Evolutionary conservation across 495 filamentous ascomycete genomes (phyloP), one percentile per base, ranked within the genome.

Genomic region (Talaromyces ruber): DNA sequence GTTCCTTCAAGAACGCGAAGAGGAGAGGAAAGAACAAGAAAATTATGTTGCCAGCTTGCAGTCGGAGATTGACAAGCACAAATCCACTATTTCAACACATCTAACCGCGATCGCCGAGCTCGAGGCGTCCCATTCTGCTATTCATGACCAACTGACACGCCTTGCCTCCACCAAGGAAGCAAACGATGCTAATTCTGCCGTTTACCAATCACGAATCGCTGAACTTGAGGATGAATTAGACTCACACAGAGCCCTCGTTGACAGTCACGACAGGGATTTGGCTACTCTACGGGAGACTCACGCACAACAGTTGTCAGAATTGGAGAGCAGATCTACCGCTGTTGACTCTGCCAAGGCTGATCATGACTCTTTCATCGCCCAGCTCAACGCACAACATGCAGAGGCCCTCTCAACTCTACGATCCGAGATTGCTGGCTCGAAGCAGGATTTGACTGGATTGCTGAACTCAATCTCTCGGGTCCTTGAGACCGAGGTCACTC

Each of bases 51-150:
- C 82, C 30, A 75, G 78, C 30, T 74, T 99, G 47, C 88, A 89
- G 63, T 79, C 76, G 60, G 85, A 93, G 65, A 87, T 98, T 61
- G 86, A 91, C 29, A 84, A 89, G 62, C 90, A 95, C 72, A 92
- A 89, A 75, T 71, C 80, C 16, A 84, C 87, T 26, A 84, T 92
- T 66, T 81, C 82, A 47, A 74, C 72, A 62, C 88, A 89, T 65
- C 71, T 84, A 32, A 72, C 79, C 34, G 86, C 83, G 62, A 86
- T 93, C 65, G 73, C 82, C 16, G 79, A 83, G 63, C 75, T 92
- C 16, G 89, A 93, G 70, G 73, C 83, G 55, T 79, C 86, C 50
- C 87, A 90, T 65, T 67, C 78, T 21, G 76, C 78, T 28, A 79
- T 86, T 52, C 82, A 82, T 64, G 73, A 79, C 56, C 78, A 90